phyloP scores from a whole-genome alignment of 1,139 yeast genomes.

The Suhomyces bokatorum region DNA sequence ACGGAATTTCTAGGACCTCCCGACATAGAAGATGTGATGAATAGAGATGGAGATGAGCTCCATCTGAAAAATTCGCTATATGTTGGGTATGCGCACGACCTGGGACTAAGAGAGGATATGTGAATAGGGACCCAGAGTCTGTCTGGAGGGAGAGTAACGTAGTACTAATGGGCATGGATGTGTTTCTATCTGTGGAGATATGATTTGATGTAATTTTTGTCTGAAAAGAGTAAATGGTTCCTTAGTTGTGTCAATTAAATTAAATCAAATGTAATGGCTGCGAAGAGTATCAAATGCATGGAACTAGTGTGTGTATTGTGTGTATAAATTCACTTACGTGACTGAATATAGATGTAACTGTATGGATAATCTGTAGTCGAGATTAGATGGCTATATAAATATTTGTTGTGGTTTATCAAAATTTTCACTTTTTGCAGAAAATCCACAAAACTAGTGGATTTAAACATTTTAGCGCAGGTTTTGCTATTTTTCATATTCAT shows the following conservation, averaged over 20 bases:
- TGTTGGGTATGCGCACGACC: not conserved
- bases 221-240: not conserved
- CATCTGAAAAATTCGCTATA: slow-evolving; percentile 4
- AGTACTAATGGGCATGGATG: too few species aligned
- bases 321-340: not conserved
- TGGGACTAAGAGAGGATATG: not conserved
- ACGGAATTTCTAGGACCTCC: slow-evolving; percentile 15
- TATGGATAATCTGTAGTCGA: too few species aligned
- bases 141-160: not conserved
- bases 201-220: too few species aligned
- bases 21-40: slow-evolving; percentile 1
- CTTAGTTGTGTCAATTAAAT: not conserved
- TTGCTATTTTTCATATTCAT: too few species aligned
- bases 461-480: too few species aligned
- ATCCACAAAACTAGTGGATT: not conserved
- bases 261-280: too few species aligned
- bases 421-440: not conserved
- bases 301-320: not conserved
- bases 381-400: too few species aligned
- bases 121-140: not conserved
- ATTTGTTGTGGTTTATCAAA: too few species aligned
- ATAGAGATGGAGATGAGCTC: slow-evolving; percentile 2
- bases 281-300: not conserved
- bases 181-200: too few species aligned
- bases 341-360: too few species aligned